A percentile compares a stretch with the other conserved stretches of the same genome.
These are phyloP conservation scores for Rhynchosporium graminicola DNA, from an alignment of 2,329 filamentous ascomycete genomes.

Conservation along the genomic window DNA sequence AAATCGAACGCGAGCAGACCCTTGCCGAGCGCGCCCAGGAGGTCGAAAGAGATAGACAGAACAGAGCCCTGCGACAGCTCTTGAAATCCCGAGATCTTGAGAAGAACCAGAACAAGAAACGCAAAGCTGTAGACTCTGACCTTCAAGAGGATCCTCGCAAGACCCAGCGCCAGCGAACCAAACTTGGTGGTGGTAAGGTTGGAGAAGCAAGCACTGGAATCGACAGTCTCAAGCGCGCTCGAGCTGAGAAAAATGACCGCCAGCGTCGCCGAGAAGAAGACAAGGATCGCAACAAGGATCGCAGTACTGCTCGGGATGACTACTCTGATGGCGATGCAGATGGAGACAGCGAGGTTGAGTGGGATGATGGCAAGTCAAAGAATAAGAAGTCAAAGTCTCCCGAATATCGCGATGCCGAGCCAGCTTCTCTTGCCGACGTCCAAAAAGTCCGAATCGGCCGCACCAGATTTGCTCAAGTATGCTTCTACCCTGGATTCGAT, in stretches of 20 bases:
- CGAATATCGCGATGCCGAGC: constrained; percentile 55
- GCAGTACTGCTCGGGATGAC: constrained; percentile 49
- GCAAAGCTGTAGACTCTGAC: constrained; percentile 78
- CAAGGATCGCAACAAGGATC: constrained; percentile 53
- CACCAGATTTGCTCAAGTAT: constrained; percentile 84
- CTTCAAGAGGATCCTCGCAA: constrained; percentile 77
- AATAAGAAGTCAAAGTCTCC: constrained; percentile 49
- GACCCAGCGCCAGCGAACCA: constrained; percentile 70
- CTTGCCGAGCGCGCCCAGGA: constrained; percentile 84
- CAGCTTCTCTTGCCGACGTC: constrained; percentile 75
- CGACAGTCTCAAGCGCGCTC: constrained; percentile 64
- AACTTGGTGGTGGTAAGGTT: constrained; percentile 63
- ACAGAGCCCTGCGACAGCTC: constrained; percentile 76
- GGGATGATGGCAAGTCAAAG: constrained; percentile 58
- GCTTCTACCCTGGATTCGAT: constrained; percentile 91
- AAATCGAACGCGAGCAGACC: constrained; percentile 88
- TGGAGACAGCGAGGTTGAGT: constrained; percentile 79
- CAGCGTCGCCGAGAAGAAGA: constrained; percentile 64
- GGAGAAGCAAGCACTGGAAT: constrained; percentile 72
- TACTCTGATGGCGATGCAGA: constrained; percentile 64
- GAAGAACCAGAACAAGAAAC: constrained; percentile 60
- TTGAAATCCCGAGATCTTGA: constrained; percentile 66
- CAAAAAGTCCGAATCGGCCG: constrained; percentile 83
- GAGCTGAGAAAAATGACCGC: constrained; percentile 65
- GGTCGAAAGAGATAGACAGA: constrained; percentile 79